phyloP scores from a whole-genome alignment of 306 rosid species.

The Ormosia emarginata region DNA sequence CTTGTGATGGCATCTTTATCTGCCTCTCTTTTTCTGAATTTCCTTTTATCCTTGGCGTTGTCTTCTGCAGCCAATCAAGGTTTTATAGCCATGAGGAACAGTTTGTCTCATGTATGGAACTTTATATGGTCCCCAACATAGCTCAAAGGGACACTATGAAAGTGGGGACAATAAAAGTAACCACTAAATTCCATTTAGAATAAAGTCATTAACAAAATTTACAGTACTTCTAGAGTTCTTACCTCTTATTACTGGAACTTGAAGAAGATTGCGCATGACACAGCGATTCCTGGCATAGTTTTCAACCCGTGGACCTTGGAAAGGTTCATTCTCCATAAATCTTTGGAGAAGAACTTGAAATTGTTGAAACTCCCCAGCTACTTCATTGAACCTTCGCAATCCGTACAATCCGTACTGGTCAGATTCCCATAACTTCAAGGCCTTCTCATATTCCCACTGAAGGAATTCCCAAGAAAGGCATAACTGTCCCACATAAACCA shows the following conservation, averaged over 20 bases:
- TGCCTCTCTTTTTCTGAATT: conserved; percentile 31
- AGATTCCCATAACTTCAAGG: conserved; percentile 55
- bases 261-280: conserved; percentile 59
- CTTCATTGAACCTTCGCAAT: conserved; percentile 44
- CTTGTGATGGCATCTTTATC: conserved; percentile 47
- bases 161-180: background rate
- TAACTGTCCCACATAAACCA: conserved; percentile 82
- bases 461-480: conserved; percentile 96
- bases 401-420: conserved; percentile 42
- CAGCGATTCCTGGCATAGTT: conserved; percentile 67
- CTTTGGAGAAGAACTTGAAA: conserved; percentile 79
- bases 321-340: conserved; percentile 71
- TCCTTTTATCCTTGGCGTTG: conserved; percentile 47
- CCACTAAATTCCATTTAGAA: background rate
- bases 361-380: conserved; percentile 79
- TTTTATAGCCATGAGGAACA: background rate
- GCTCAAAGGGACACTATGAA: background rate
- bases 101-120: background rate
- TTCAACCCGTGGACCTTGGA: conserved; percentile 68
- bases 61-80: conserved; percentile 52
- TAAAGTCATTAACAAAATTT: background rate
- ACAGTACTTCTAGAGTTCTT: background rate
- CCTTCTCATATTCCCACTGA: conserved; percentile 69
- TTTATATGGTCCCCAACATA: conserved; percentile 24
- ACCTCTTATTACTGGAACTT: conserved; percentile 79